Base-by-base conservation (phyloP, 352 stramenopile genomes). In the Phytopythium aichiense region DNA sequence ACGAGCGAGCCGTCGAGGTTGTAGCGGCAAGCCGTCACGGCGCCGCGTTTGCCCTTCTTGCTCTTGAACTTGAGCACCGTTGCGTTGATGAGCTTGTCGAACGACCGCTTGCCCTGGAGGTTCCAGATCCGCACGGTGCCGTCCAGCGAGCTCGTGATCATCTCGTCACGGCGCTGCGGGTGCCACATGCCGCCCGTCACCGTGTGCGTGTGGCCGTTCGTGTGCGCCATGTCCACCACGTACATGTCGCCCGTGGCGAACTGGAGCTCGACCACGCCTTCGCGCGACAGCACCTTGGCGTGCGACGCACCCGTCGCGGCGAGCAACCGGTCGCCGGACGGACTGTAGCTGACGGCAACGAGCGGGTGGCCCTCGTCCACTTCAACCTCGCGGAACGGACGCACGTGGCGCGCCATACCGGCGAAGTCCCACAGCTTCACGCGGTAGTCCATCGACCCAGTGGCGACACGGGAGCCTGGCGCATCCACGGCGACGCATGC, bases 351-450 rank as follows among this genome's bases (percentile, higher is more conserved):
- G 40, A 93, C 55, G 12, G 84, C 82, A 4, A 95, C 68, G 58
- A 95, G 66, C 8, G 84, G 79, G 48, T 95, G 81, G 25, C 87
- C 87, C 31, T 93, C 87, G 20, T 95, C 84, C 8, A 88, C 81
- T 57, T 95, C 87, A 11, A 88, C 71, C 52, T 91, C 82, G 33
- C 86, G 80, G 60, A 95, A 95, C 13, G 86, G 79, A 56, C 81
- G 79, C 13, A 95, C 82, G 30, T 91, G 76, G 25, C 84, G 81
- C 37, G 79, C 84, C 87, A 95, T 95, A 40, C 87, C 87, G 4
- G 84, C 87, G 30, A 95, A 95, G 66, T 95, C 87, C 87, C 87
- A 95, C 51, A 95, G 65, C 65, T 95, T 95, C 1, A 88, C 76
- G 51, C 91, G 77, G 62, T 95, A 93, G 61, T 95, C 86, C 69